A percentile compares a stretch with the other conserved stretches of the same genome.
Conservation (phyloP, 108 stramenopile species). For the Mayamaea pseudoterrestris region DNA sequence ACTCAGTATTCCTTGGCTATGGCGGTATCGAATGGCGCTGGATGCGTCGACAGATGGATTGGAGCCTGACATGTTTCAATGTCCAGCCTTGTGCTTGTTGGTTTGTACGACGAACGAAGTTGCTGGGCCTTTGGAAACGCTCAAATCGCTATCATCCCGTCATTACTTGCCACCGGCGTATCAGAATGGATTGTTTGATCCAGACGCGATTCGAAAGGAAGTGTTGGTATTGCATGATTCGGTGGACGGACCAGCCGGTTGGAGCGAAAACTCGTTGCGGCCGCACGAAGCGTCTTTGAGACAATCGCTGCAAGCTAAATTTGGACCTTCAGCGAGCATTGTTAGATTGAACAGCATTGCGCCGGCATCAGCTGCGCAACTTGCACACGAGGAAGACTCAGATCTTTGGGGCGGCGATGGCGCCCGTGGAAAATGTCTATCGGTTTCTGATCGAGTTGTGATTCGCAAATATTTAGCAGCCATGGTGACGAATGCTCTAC, state of each 20-base stretch:
- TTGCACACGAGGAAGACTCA: slow-evolving; percentile 28
- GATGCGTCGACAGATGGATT: slow-evolving; percentile 49
- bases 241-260: slow-evolving; percentile 35
- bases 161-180: slow-evolving; percentile 43
- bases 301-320: slow-evolving; percentile 32
- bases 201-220: slow-evolving; percentile 43
- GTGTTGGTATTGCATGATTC: slow-evolving; percentile 73
- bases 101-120: slow-evolving; percentile 33
- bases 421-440: slow-evolving; percentile 39
- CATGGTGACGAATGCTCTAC: slow-evolving; percentile 33
- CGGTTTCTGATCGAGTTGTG: slow-evolving; percentile 42
- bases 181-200: slow-evolving; percentile 54
- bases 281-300: too few species aligned
- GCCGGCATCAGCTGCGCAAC: slow-evolving; percentile 15
- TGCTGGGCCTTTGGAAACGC: slow-evolving; percentile 21
- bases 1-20: slow-evolving; percentile 50
- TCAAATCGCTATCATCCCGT: slow-evolving; percentile 36
- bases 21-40: slow-evolving; percentile 52
- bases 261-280: slow-evolving; percentile 25
- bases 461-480: slow-evolving; percentile 57
- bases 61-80: slow-evolving; percentile 32
- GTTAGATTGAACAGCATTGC: slow-evolving; percentile 50
- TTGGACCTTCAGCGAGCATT: slow-evolving; percentile 49
- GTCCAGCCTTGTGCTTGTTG: slow-evolving; percentile 27
- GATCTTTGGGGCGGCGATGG: slow-evolving; percentile 38